phyloP scores from a whole-genome alignment of 2,329 filamentous ascomycete species.

The Xylariaceae sp. region DNA sequence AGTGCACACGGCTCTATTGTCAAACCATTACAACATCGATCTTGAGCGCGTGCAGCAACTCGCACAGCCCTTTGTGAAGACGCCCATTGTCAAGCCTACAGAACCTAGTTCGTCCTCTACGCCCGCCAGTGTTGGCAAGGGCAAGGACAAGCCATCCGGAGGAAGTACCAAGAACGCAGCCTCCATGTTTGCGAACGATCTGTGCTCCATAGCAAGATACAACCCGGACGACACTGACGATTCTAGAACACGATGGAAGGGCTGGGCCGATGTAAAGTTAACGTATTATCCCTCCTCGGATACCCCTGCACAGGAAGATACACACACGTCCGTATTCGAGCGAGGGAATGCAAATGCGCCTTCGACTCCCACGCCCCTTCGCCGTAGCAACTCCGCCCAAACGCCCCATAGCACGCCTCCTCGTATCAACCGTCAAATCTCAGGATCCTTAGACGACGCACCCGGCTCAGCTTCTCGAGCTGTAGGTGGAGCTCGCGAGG shows the following conservation, averaged over 20 bases:
- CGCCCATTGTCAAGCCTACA: constrained; percentile 49
- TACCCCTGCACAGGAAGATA: constrained; percentile 26
- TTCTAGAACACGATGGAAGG: constrained; percentile 54
- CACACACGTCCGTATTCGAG: constrained; percentile 23
- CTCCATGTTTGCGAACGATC: constrained; percentile 74
- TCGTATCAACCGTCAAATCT: constrained; percentile 30
- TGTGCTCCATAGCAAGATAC: constrained; percentile 68
- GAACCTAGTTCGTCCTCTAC: constrained; percentile 50
- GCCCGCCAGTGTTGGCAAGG: constrained; percentile 60
- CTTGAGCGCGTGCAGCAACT: constrained; percentile 81
- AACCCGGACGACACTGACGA: constrained; percentile 35
- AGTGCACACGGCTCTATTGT: constrained; percentile 68
- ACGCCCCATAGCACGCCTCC: constrained; percentile 35
- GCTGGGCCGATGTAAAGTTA: constrained; percentile 77
- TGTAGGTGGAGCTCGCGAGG: constrained; percentile 35
- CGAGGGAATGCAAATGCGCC: constrained; percentile 48
- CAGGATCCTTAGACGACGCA: constrained; percentile 44
- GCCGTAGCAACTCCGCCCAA: constrained; percentile 60
- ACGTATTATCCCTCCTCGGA: constrained; percentile 65
- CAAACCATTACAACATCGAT: constrained; percentile 79
- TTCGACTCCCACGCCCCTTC: constrained; percentile 70
- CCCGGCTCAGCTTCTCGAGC: constrained; percentile 36
- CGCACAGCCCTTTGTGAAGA: constrained; percentile 77
- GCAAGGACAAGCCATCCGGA: constrained; percentile 64
- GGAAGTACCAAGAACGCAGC: constrained; percentile 45